Evolutionary conservation across 306 rosid species (phyloP), one percentile per base, ranked within the genome.

Genomic region (Astragalus glycyphyllos): DNA sequence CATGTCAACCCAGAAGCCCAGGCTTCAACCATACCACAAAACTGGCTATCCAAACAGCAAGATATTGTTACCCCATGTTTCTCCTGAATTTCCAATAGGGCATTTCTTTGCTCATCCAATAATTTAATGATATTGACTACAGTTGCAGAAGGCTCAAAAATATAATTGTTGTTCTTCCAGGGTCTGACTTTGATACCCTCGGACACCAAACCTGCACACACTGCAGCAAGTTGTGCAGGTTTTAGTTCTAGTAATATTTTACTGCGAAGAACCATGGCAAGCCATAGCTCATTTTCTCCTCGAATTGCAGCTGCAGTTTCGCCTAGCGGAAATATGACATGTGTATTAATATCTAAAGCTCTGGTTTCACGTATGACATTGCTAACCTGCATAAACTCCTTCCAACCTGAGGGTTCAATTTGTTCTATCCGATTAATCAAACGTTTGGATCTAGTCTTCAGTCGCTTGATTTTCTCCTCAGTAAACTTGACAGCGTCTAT

Each of bases 341-440:
- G 86, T 11, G 89, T 81, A 35, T 94, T 94, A 9, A 83, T 86
- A 62, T 94, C 95, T 68, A 94, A 74, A 35, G 98, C 94, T 70
- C 97, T 84, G 31, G 83, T 69, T 81, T 90, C 97, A 41, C 85
- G 98, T 69, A 94, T 94, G 73, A 94, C 97, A 71, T 87, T 88
- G 87, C 98, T 87, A 72, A 94, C 89, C 77, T 90, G 94, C 84
- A 89, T 71, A 84, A 94, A 94, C 79, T 90, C 98, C 84, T 90
- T 94, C 98, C 98, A 94, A n/a, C 98, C 98, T 5, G 98, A 89
- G 58, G 98, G 98, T 73, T 94, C 98, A 53, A 90, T 94, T 73
- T 90, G 98, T 79, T 90, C 90, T 69, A 94, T 84, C 23, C 97
- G 77, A 71, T 90, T 87, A 20, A 50, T 84, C 77, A 90, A 76